Evolutionary conservation across 495 filamentous ascomycete genomes (phyloP), one percentile per base, ranked within the genome.

Genomic region (Patellaria atrata): DNA sequence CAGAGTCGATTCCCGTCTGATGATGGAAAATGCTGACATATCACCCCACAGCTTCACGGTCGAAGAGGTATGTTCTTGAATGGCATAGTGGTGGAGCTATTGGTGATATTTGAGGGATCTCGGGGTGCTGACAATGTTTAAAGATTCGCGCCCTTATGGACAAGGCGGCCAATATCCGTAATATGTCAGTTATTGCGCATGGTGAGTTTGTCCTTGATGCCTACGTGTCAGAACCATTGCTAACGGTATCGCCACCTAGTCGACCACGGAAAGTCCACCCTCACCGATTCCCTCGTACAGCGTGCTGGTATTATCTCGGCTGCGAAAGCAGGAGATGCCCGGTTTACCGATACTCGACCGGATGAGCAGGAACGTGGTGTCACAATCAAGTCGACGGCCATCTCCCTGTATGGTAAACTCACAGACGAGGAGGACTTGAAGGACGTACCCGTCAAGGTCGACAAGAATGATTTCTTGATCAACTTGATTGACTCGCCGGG

Each of bases 111-210:
- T 17, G 15, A 5, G 9, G 28, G 17, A 38, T 18, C 9, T 25
- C 34, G 14, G 15, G 24, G 33, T 28, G 37, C 58, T 63, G 36
- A 65, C 51, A 28, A 30, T 9, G 28, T 35, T 44, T 48, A 12
- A 41, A 79, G 78, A 80, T 97, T 73, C 83, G 89, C 66, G 56
- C 49, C 45, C 74, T 97, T 67, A 97, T 97, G 89, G 86, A 94
- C 82, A 80, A 81, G 61, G 74, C 79, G 65, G 79, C 77, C 57
- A 97, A 97, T 71, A 89, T 96, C 73, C 83, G 89, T 43, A 85
- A 87, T 69, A 99, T 96, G 91, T 94, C 89, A 67, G 89, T 99
- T 63, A 99, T 99, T 81, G 89, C 89, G 62, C 89, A 99, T 69
- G 85, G 75, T 77, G 63, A 56, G 71, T 35, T 1, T 34, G 32